phyloP scores from a whole-genome alignment of 352 stramenopile species.

The Phytophthora lateralis region DNA sequence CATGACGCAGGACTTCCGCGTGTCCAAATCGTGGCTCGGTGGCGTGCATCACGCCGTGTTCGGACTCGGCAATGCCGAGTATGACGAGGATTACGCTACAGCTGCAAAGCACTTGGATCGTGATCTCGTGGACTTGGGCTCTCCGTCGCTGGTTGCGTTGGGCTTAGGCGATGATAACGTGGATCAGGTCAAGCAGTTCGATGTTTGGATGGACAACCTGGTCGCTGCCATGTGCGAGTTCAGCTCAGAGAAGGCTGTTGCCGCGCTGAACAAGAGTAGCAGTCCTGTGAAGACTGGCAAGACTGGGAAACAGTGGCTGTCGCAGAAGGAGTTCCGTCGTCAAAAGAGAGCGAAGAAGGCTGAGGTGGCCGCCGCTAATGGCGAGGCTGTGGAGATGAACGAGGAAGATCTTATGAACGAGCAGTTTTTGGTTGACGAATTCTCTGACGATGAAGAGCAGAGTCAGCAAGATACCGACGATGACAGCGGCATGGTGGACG shows the following conservation, averaged over 20 bases:
- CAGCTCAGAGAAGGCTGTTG: conserved; percentile 46
- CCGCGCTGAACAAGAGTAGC: conserved; percentile 18
- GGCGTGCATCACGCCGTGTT: conserved; percentile 80
- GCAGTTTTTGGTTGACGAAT: conserved; percentile 72
- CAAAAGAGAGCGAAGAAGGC: conserved; percentile 83
- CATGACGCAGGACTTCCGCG: conserved; percentile 90
- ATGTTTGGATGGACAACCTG: conserved; percentile 82
- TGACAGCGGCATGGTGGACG: conserved; percentile 73
- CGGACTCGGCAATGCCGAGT: conserved; percentile 87
- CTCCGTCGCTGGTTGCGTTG: conserved; percentile 57
- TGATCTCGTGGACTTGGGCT: conserved; percentile 68
- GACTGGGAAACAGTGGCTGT: conserved; percentile 59
- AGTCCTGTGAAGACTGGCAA: conserved; percentile 18
- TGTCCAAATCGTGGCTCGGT: conserved; percentile 84
- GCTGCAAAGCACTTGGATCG: conserved; percentile 78
- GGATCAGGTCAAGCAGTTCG: conserved; percentile 83
- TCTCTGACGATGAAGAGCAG: conserved; percentile 70
- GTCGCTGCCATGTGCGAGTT: conserved; percentile 80
- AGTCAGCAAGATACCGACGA: conserved; percentile 33
- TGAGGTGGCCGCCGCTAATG: conserved; percentile 49
- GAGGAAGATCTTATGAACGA: conserved; percentile 90
- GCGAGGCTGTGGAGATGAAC: conserved; percentile 66
- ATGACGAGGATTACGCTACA: conserved; percentile 87
- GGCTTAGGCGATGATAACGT: conserved; percentile 85
- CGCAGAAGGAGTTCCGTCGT: conserved; percentile 84